These are phyloP conservation scores for Dactylella cylindrospora DNA, from an alignment of 2,329 filamentous ascomycete genomes.

Conservation along the genomic window DNA sequence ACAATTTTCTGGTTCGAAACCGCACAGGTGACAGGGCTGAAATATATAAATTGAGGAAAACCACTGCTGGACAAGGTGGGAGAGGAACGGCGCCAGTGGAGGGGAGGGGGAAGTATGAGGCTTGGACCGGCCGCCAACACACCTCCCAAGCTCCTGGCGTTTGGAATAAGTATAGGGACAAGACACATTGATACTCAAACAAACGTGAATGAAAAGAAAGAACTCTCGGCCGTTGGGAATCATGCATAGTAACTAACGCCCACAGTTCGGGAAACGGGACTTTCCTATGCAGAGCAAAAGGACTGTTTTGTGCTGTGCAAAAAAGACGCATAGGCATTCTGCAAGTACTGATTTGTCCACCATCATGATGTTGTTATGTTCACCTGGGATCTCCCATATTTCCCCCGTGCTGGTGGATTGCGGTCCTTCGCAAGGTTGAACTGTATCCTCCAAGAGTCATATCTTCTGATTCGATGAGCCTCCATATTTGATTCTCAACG, in stretches of 20 bases:
- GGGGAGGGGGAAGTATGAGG: constrained; percentile 15
- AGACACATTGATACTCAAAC: no score
- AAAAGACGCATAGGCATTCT: constrained; percentile 3
- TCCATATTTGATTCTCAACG: no score
- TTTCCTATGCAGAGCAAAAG: constrained; percentile 3
- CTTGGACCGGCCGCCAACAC: constrained; percentile 19
- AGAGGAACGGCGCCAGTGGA: constrained; percentile 7
- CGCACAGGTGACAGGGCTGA: constrained; percentile 41
- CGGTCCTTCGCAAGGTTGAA: no score
- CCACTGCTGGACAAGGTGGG: not conserved
- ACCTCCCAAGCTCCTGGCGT: constrained; percentile 11
- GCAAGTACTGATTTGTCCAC: no score
- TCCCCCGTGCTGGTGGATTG: no score
- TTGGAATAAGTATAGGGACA: constrained; percentile 1
- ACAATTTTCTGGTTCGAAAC: constrained; percentile 15
- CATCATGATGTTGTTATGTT: no score
- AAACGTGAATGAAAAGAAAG: constrained; percentile 1
- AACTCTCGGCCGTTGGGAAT: constrained; percentile 5
- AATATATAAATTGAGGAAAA: constrained; percentile 14
- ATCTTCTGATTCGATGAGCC: no score
- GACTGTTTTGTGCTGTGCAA: not conserved
- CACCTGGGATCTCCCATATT: no score
- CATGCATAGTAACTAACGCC: no score
- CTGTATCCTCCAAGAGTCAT: no score
- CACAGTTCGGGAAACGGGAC: no score